Evolutionary conservation across 192 early-diverging fungal genomes (phyloP), one percentile per base, ranked within the genome.

Genomic region (Coemansia erecta): DNA sequence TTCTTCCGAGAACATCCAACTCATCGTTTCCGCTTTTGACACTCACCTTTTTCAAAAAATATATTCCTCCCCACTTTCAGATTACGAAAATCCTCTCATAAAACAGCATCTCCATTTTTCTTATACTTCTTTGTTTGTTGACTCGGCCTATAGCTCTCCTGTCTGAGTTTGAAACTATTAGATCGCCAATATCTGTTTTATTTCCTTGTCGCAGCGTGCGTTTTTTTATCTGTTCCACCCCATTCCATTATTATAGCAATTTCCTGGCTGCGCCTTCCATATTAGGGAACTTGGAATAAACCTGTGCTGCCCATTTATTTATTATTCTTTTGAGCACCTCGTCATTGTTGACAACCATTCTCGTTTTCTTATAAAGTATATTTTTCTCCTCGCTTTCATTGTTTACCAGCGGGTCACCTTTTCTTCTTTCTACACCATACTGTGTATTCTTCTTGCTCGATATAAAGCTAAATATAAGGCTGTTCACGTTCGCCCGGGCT

Each of bases 121-220:
- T 13, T 50, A 14, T 7, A 31, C 24, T 28, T 13, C 26, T 50
- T 24, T 24, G 15, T 22, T 23, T 18, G 46, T 48, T 48, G 18
- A 23, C n/a, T 23, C 46, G 22, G 14, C 8, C 26, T 26, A 13
- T 26, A 37, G 35, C 35, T 7, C 35, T 7, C 28, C n/a, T 31
- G 48, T 50, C 48, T 50, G 48, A 50, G 48, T 50, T 50, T 50
- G 26, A 50, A 50, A 50, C 15, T 50, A n/a, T 31, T 28, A 28
- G 23, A 28, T 50, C 18, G 18, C 14, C 23, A 18, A 35, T 39
- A 39, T n/a, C 35, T n/a, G 52, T 10, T n/a, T 18, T 19, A 9
- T 53, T 53, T 53, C 23, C 23, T 53, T 53, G 23, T n/a, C 35
- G 10, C 35, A 37, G 35, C 35, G 35, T 37, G 35, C 8, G 35